Evolutionary conservation across 495 filamentous ascomycete genomes (phyloP).

Genomic region (Xylaria telfairii): DNA sequence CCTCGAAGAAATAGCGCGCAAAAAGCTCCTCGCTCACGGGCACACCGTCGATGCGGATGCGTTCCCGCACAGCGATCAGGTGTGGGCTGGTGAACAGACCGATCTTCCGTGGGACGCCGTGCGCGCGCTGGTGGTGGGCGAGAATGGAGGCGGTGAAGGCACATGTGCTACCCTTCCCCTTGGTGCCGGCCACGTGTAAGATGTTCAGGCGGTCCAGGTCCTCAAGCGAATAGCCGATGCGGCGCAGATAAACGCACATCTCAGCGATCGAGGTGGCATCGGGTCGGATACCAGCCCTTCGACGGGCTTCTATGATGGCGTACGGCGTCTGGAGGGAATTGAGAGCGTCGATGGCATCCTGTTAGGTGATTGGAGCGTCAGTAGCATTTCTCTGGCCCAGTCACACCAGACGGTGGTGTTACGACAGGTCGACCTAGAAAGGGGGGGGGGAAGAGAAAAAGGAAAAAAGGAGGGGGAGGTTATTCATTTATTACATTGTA

Average conservation of each 20-base stretch:
- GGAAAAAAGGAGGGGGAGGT: background rate
- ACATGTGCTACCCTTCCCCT: slow-evolving; percentile 88
- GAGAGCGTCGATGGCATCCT: slow-evolving; percentile 85
- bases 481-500: slow-evolving; percentile 39
- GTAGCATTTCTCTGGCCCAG: no score
- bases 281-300: slow-evolving; percentile 68
- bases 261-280: slow-evolving; percentile 74
- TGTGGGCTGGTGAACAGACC: slow-evolving; percentile 92
- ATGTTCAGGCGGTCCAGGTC: slow-evolving; percentile 79
- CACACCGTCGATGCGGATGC: slow-evolving; percentile 79
- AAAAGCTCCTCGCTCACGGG: slow-evolving; percentile 80
- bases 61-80: slow-evolving; percentile 84
- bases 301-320: slow-evolving; percentile 74
- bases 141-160: slow-evolving; percentile 68
- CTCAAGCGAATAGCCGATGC: slow-evolving; percentile 75
- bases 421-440: background rate
- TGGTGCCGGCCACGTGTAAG: slow-evolving; percentile 88
- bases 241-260: slow-evolving; percentile 76
- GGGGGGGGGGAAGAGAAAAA: background rate
- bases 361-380: slow-evolving; percentile 20
- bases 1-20: slow-evolving; percentile 84
- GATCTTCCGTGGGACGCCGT: slow-evolving; percentile 57
- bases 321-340: slow-evolving; percentile 92
- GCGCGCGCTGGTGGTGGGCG: slow-evolving; percentile 43
- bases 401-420: background rate